These are phyloP conservation scores for Elaeis guineensis DNA, from an alignment of 176 grass and related monocot species.

Conservation along the genomic window DNA sequence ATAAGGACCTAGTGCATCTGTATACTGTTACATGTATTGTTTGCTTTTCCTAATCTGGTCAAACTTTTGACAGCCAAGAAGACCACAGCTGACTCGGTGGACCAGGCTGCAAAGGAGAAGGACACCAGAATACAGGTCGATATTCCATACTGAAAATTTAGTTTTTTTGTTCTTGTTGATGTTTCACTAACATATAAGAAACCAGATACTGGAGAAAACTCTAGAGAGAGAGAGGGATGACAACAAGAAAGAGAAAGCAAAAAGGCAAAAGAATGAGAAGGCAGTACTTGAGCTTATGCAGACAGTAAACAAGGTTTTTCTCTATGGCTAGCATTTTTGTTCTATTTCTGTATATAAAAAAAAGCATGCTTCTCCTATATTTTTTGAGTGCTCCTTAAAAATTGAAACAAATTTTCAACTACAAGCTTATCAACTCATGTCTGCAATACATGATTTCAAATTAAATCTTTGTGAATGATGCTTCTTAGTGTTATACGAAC, in stretches of 20 bases:
- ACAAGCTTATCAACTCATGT: too few relatives aligned
- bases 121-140: conserved; percentile 92
- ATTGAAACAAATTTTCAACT: too few relatives aligned
- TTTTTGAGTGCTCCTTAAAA: not conserved
- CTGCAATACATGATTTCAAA: too few relatives aligned
- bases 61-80: conserved; percentile 63
- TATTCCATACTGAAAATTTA: not conserved
- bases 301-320: conserved; percentile 35
- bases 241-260: conserved; percentile 42
- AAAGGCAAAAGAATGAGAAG: conserved; percentile 37
- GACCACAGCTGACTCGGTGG: conserved; percentile 34
- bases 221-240: conserved; percentile 80
- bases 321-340: conserved; percentile 2
- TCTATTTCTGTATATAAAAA: not conserved
- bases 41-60: conserved; percentile 26
- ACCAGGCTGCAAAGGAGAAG: conserved; percentile 68
- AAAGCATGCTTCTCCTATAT: not conserved
- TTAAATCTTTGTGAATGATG: too few relatives aligned
- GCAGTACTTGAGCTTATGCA: conserved; percentile 9
- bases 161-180: conserved; percentile 1
- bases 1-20: not conserved
- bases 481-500: too few relatives aligned
- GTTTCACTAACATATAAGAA: conserved; percentile 1
- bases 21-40: conserved; percentile 6
- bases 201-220: conserved; percentile 80